These are phyloP conservation scores for Prunus padus DNA, from an alignment of 306 rosid species.

Conservation along the genomic window DNA sequence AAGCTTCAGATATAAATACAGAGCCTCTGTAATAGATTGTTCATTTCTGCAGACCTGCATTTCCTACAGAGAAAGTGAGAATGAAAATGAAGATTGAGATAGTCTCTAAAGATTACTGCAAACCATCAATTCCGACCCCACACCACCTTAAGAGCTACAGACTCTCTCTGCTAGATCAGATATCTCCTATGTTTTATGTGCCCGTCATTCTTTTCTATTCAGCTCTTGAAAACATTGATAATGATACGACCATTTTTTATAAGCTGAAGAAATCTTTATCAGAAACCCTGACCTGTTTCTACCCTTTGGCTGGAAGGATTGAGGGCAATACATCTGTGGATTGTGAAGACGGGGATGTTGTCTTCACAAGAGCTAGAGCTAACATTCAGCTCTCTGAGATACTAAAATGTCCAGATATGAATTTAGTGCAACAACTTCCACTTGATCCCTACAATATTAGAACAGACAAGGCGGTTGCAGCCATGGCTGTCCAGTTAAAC, in stretches of 20 bases:
- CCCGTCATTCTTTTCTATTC: conserved; percentile 22
- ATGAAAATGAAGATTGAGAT: conserved; percentile 13
- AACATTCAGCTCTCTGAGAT: conserved; percentile 2
- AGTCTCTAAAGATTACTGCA: conserved; percentile 11
- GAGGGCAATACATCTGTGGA: not conserved
- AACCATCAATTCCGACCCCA: conserved; percentile 6
- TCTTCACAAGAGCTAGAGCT: conserved; percentile 7
- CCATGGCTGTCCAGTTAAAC: conserved; percentile 6
- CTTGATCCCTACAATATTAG: conserved; percentile 13
- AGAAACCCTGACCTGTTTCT: conserved; percentile 10
- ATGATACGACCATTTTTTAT: not conserved
- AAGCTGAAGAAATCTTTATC: conserved; percentile 17
- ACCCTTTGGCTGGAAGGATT: conserved; percentile 26
- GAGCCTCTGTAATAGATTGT: not conserved
- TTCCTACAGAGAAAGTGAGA: not conserved
- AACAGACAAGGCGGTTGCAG: not conserved
- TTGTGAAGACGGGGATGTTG: conserved; percentile 1
- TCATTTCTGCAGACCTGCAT: not conserved
- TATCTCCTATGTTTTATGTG: conserved; percentile 17
- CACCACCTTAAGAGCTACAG: conserved; percentile 7
- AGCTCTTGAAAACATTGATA: not conserved
- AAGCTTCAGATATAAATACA: not conserved
- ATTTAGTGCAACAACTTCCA: conserved; percentile 9
- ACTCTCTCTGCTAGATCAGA: conserved; percentile 18
- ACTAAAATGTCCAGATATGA: conserved; percentile 7